phyloP scores from a whole-genome alignment of 192 early-diverging fungal genomes.

The Backusella parvicylindrica region DNA sequence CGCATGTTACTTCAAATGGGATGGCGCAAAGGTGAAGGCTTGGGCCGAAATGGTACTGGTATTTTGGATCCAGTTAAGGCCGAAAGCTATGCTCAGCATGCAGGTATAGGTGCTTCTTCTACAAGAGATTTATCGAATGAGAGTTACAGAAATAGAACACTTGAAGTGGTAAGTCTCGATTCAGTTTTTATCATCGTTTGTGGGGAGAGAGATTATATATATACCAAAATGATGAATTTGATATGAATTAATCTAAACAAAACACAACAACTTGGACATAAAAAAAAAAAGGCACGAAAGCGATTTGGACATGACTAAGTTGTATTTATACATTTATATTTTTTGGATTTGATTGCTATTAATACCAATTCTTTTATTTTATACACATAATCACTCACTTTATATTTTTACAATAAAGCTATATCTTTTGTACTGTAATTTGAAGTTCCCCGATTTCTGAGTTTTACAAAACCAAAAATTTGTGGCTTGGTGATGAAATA shows the following conservation, averaged over 20 bases:
- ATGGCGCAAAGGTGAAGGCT: conserved; percentile 81
- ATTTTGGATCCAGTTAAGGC: conserved; percentile 88
- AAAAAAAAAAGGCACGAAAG: conserved; percentile 1
- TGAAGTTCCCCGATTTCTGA: no score
- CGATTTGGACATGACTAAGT: conserved; percentile 8
- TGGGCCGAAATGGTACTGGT: conserved; percentile 83
- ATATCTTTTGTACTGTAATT: no score
- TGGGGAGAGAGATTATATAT: no score
- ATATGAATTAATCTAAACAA: background rate
- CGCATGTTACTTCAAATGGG: conserved; percentile 87
- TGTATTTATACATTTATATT: no score
- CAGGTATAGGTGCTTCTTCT: conserved; percentile 41
- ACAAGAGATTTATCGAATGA: conserved; percentile 12
- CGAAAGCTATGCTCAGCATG: conserved; percentile 48
- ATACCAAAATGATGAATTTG: no score
- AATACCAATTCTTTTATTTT: no score
- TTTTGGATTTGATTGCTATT: no score
- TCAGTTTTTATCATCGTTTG: no score
- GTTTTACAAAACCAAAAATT: background rate
- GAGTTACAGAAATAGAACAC: conserved; percentile 19
- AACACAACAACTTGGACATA: background rate
- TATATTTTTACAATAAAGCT: no score
- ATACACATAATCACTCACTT: no score
- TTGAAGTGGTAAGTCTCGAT: conserved; percentile 21
- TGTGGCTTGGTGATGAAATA: background rate